These are phyloP conservation scores for Ceratobasidium sp. DNA, from an alignment of 1,284 basidiomycete species.

Conservation along the genomic window DNA sequence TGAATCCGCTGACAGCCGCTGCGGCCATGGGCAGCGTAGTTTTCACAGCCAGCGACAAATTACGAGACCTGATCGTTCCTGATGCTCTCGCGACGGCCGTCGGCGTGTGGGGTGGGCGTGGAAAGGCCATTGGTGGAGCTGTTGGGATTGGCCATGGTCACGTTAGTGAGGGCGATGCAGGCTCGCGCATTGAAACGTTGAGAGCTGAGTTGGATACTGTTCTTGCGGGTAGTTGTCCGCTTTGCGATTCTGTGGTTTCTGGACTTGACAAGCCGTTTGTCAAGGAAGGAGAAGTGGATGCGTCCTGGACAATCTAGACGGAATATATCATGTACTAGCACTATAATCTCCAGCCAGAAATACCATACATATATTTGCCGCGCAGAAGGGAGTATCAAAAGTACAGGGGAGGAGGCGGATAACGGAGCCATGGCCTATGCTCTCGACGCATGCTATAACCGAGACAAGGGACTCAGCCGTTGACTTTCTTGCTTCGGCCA, in stretches of 20 bases:
- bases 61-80: slow-evolving; percentile 89
- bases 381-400: not conserved
- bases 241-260: slow-evolving; percentile 87
- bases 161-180: slow-evolving; percentile 60
- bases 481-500: slow-evolving; percentile 78
- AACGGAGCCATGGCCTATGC: not conserved
- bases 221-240: slow-evolving; percentile 83
- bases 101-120: slow-evolving; percentile 63
- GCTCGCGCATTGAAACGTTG: slow-evolving; percentile 66
- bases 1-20: slow-evolving; percentile 64
- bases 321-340: slow-evolving; percentile 27
- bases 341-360: slow-evolving; percentile 1
- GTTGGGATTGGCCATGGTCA: slow-evolving; percentile 52
- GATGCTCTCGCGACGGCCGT: slow-evolving; percentile 83
- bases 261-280: slow-evolving; percentile 89
- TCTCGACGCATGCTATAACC: not conserved
- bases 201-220: slow-evolving; percentile 85
- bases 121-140: slow-evolving; percentile 63
- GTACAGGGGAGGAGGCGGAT: not conserved
- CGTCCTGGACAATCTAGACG: slow-evolving; percentile 76
- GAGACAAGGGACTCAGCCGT: slow-evolving; percentile 60
- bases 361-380: not conserved
- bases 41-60: slow-evolving; percentile 84
- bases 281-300: slow-evolving; percentile 77
- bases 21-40: slow-evolving; percentile 61